These are phyloP conservation scores for Citrus unshiu DNA, from an alignment of 345 rosid species.

Conservation along the genomic window DNA sequence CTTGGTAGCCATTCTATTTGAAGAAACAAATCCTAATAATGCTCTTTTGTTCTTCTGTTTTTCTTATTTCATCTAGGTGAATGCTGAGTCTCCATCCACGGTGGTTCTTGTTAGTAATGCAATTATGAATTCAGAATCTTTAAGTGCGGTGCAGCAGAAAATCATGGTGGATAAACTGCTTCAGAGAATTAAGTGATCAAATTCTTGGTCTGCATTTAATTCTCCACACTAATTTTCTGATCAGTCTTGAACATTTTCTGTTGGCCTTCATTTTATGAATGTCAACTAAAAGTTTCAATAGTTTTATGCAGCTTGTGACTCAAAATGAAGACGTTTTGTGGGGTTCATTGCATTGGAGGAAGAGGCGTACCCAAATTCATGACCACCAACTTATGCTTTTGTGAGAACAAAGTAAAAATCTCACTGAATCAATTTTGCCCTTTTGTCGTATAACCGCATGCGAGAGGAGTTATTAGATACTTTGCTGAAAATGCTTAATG, in stretches of 20 bases:
- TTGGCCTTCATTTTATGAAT: background rate
- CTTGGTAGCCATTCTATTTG: background rate
- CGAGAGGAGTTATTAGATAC: background rate
- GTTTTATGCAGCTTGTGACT: background rate
- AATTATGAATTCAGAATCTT: conserved; percentile 63
- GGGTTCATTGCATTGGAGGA: background rate
- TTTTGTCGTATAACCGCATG: background rate
- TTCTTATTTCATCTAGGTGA: conserved; percentile 33
- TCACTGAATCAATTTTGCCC: background rate
- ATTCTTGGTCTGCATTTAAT: background rate
- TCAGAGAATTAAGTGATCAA: conserved; percentile 45
- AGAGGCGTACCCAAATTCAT: background rate
- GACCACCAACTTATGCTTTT: background rate
- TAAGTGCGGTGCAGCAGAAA: conserved; percentile 64
- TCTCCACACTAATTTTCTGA: background rate
- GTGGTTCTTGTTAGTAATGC: conserved; percentile 59
- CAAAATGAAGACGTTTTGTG: background rate
- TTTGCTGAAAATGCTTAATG: background rate
- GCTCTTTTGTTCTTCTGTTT: background rate
- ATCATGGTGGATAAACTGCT: conserved; percentile 75
- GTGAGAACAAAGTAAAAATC: background rate
- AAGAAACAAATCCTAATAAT: background rate
- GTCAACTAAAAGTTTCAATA: background rate
- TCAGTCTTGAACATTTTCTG: background rate
- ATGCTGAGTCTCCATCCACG: conserved; percentile 56